Percentiles rank a stretch among this genome's conserved stretches.
These are phyloP conservation scores for Colletotrichum camelliae DNA, from an alignment of 2,329 filamentous ascomycete genomes.

Conservation along the genomic window DNA sequence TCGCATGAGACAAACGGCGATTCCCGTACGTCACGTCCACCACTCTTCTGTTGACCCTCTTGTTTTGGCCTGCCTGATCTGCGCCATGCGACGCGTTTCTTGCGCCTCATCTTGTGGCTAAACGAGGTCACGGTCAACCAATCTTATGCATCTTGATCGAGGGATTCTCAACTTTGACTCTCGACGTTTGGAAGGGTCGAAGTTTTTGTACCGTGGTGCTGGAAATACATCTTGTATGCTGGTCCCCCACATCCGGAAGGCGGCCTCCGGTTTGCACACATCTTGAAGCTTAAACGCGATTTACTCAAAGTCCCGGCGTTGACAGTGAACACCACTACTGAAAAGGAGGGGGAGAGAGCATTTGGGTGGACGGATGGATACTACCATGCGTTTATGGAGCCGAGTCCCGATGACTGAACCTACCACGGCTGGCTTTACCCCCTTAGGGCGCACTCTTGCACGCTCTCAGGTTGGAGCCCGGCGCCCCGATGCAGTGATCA, in stretches of 20 bases:
- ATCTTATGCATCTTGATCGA: background rate
- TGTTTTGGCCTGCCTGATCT: slow-evolving; percentile 17
- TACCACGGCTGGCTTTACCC: background rate
- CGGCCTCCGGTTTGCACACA: background rate
- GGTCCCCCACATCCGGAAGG: background rate
- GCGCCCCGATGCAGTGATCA: background rate
- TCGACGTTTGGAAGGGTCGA: background rate
- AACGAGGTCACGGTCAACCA: background rate
- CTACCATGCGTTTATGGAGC: background rate
- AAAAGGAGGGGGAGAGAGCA: background rate
- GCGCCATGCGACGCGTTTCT: slow-evolving; percentile 1
- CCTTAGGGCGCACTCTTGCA: background rate
- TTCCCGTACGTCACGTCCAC: background rate
- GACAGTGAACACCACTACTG: background rate
- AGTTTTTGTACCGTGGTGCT: background rate
- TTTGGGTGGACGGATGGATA: background rate
- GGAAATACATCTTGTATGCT: background rate
- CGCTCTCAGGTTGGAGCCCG: background rate
- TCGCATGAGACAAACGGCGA: background rate
- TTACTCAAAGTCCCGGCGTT: background rate
- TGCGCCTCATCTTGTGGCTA: background rate
- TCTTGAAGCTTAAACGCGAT: background rate
- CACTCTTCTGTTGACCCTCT: background rate
- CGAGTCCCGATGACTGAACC: background rate
- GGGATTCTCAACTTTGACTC: background rate